Evolutionary conservation across 352 stramenopile species (phyloP).

Genomic region (Pythium vanterpoolii): DNA sequence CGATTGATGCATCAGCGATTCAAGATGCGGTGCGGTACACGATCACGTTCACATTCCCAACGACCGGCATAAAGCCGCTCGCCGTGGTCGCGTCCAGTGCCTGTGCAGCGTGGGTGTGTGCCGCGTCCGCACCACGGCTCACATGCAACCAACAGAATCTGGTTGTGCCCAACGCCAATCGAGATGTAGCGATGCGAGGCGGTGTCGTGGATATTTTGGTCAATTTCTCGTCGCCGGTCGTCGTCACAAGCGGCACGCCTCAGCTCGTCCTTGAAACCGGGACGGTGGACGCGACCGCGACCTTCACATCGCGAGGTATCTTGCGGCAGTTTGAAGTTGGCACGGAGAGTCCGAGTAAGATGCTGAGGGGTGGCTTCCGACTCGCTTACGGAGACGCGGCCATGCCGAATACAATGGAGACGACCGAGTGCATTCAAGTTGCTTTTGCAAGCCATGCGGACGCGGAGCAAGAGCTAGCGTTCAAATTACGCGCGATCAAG

Average conservation of each 20-base stretch:
- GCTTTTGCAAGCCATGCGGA: slow-evolving; percentile 35
- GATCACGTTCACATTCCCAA: slow-evolving; percentile 50
- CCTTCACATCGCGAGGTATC: slow-evolving; percentile 41
- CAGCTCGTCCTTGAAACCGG: slow-evolving; percentile 45
- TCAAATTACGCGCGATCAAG: slow-evolving; percentile 37
- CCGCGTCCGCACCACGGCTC: slow-evolving; percentile 9
- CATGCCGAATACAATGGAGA: slow-evolving; percentile 24
- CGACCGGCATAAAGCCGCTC: slow-evolving; percentile 42
- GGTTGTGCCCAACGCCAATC: slow-evolving; percentile 46
- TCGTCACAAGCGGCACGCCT: slow-evolving; percentile 26
- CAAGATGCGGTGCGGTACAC: slow-evolving; percentile 48
- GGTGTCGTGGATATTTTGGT: slow-evolving; percentile 53
- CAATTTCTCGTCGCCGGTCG: slow-evolving; percentile 45
- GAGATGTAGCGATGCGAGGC: slow-evolving; percentile 30
- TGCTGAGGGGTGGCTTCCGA: slow-evolving; percentile 44
- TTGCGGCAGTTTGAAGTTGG: slow-evolving; percentile 65
- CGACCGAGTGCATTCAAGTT: slow-evolving; percentile 54
- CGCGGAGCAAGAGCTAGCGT: slow-evolving; percentile 36
- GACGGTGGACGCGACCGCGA: slow-evolving; percentile 23
- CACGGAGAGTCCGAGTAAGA: slow-evolving; percentile 35
- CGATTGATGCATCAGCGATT: slow-evolving; percentile 36
- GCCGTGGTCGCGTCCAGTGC: slow-evolving; percentile 20
- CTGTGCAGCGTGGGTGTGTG: slow-evolving; percentile 42
- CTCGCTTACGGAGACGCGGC: slow-evolving; percentile 61
- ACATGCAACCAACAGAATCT: slow-evolving; percentile 31